Percentiles rank a stretch among this genome's conserved stretches.
Conservation (phyloP, 805 yeast genomes). For the Candida qinlingensis region DNA sequence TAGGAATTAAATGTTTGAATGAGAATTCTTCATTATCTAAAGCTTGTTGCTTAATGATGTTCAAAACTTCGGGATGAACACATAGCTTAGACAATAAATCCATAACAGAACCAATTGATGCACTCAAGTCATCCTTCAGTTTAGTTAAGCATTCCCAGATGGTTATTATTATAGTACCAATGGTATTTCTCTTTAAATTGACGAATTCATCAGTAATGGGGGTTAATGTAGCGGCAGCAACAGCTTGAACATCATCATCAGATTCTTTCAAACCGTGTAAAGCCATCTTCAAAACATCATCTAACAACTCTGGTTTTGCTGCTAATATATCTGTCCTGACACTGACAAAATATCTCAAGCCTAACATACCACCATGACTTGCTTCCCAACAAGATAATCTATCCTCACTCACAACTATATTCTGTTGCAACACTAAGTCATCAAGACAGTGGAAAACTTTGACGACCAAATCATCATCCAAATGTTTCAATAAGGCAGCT, state of each 20-base stretch:
- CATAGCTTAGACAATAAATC: conserved; percentile 86
- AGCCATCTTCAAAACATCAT: conserved; percentile 76
- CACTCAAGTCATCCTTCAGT: conserved; percentile 86
- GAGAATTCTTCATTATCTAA: conserved; percentile 45
- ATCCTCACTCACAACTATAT: conserved; percentile 21
- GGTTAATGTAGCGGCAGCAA: conserved; percentile 86
- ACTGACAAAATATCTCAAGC: conserved; percentile 85
- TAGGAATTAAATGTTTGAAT: conserved; percentile 77
- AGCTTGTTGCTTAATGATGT: conserved; percentile 62
- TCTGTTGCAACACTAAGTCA: conserved; percentile 63
- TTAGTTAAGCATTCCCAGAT: conserved; percentile 89
- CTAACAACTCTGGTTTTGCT: conserved; percentile 48
- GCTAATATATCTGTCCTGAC: conserved; percentile 77
- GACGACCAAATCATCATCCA: conserved; percentile 49
- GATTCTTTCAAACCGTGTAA: conserved; percentile 73
- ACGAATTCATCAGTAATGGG: conserved; percentile 91
- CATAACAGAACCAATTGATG: conserved; percentile 95
- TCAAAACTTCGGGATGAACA: conserved; percentile 71
- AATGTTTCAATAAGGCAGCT: conserved; percentile 80
- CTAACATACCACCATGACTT: conserved; percentile 95
- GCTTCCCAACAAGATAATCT: conserved; percentile 86
- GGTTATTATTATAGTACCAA: conserved; percentile 49
- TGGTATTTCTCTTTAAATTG: conserved; percentile 43
- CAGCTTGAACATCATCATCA: conserved; percentile 96
- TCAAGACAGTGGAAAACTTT: conserved; percentile 62